phyloP scores from a whole-genome alignment of 139 green algal genomes.

The Microglena sp. region DNA sequence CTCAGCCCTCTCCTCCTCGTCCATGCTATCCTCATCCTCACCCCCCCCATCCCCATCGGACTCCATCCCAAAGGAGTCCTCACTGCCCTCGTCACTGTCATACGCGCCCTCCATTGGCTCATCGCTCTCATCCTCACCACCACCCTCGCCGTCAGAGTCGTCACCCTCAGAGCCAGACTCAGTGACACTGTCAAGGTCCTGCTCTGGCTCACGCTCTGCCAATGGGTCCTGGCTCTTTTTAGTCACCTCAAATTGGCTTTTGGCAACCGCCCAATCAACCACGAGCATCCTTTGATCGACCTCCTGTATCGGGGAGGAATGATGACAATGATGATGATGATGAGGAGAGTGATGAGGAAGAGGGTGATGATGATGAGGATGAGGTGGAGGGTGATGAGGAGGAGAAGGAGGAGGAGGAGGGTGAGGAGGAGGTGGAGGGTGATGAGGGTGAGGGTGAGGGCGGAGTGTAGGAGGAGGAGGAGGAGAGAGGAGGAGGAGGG shows the following conservation, averaged over 20 bases:
- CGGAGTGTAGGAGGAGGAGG: too few relatives aligned
- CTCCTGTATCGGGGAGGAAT: too few relatives aligned
- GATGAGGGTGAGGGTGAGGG: too few relatives aligned
- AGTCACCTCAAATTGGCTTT: constrained; percentile 47
- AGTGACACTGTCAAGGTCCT: not conserved
- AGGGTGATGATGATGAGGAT: too few relatives aligned
- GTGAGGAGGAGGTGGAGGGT: too few relatives aligned
- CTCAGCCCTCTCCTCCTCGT: too few relatives aligned
- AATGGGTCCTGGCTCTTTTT: not conserved
- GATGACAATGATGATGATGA: too few relatives aligned
- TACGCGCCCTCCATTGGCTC: not conserved
- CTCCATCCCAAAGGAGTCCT: not conserved
- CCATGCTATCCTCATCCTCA: not conserved
- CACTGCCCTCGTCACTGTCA: not conserved
- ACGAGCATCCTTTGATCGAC: constrained; percentile 61
- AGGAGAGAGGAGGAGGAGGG: too few relatives aligned
- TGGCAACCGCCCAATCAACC: constrained; percentile 85
- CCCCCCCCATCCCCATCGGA: constrained; percentile 6
- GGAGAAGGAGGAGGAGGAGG: too few relatives aligned
- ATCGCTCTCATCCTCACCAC: not conserved
- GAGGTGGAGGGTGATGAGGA: too few relatives aligned
- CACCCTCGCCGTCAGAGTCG: not conserved
- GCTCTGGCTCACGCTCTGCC: too few relatives aligned
- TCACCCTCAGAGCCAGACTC: not conserved
- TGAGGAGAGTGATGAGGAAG: too few relatives aligned